Evolutionary conservation across 1,139 yeast species (phyloP).

Genomic region (Yamadazyma mexicana): DNA sequence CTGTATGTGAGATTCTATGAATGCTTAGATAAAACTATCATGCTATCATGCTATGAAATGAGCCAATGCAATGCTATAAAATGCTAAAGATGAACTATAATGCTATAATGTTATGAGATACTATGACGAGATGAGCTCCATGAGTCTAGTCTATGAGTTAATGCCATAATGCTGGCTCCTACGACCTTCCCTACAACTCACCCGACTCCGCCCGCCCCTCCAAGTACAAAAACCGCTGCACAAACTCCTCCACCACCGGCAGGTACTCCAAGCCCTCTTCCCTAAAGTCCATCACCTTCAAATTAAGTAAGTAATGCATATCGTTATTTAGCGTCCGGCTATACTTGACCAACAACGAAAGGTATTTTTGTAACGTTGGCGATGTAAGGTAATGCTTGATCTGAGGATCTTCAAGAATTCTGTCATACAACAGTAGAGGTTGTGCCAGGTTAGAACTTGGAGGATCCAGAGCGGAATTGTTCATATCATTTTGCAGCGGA

Average conservation of each 20-base stretch:
- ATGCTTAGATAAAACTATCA: no score
- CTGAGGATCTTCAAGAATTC: constrained; percentile 30
- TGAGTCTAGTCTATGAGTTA: no score
- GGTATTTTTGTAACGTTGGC: constrained; percentile 14
- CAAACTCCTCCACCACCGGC: constrained; percentile 64
- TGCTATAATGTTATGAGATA: no score
- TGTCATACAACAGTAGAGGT: constrained; percentile 11
- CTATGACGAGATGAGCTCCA: no score
- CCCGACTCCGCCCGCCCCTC: not conserved
- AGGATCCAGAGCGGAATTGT: constrained; percentile 1
- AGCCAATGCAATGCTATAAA: no score
- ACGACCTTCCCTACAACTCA: no score
- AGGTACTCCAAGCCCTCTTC: constrained; percentile 66
- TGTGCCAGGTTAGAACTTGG: constrained; percentile 2
- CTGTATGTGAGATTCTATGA: no score
- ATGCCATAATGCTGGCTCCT: no score
- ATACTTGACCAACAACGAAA: constrained; percentile 14
- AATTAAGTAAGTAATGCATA: constrained; percentile 55
- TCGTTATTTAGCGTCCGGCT: constrained; percentile 30
- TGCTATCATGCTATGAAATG: no score
- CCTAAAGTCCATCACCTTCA: constrained; percentile 60
- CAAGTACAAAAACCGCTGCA: constrained; percentile 19
- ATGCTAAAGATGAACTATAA: no score
- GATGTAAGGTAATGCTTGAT: constrained; percentile 26
- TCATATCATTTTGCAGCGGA: not conserved